Conservation (phyloP, 1,139 yeast species). For the Magnusiomyces clavatus region DNA sequence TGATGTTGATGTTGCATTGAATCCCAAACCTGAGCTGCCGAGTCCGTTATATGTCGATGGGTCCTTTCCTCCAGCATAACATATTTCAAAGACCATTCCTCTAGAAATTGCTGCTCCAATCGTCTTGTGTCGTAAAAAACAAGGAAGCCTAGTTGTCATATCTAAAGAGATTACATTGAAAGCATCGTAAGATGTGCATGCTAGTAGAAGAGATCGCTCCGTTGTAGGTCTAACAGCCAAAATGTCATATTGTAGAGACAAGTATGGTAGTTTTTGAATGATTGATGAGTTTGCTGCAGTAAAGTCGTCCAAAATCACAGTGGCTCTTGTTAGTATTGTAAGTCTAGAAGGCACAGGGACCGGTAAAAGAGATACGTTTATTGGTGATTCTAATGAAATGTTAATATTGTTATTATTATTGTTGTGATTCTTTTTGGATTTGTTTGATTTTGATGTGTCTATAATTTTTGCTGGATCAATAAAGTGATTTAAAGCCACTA, state of each 20-base stretch:
- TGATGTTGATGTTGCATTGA: neutral
- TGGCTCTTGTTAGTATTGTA: constrained; percentile 61
- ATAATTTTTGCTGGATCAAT: constrained; percentile 46
- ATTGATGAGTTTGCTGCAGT: constrained; percentile 36
- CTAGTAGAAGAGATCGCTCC: constrained; percentile 71
- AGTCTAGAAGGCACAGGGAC: constrained; percentile 32
- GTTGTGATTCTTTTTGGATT: constrained; percentile 6
- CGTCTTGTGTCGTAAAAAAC: constrained; percentile 73
- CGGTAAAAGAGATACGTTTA: constrained; percentile 30
- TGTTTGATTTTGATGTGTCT: constrained; percentile 5
- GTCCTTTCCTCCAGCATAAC: constrained; percentile 39
- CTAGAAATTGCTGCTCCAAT: constrained; percentile 75
- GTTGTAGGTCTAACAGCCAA: constrained; percentile 74
- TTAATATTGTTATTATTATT: constrained; percentile 9
- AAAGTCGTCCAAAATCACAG: constrained; percentile 69
- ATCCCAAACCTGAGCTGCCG: neutral
- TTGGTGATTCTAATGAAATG: constrained; percentile 31
- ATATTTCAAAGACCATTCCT: constrained; percentile 77
- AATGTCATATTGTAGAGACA: constrained; percentile 49
- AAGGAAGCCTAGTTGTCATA: constrained; percentile 58
- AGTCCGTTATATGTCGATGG: constrained; percentile 3
- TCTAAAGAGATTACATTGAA: constrained; percentile 75
- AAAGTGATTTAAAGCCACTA: constrained; percentile 65
- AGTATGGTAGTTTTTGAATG: constrained; percentile 52
- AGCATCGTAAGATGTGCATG: constrained; percentile 60